A percentile compares a stretch with the other conserved stretches of the same genome.
Conservation (phyloP, 768 basidiomycete genomes). For the Kwoniella sp. region DNA sequence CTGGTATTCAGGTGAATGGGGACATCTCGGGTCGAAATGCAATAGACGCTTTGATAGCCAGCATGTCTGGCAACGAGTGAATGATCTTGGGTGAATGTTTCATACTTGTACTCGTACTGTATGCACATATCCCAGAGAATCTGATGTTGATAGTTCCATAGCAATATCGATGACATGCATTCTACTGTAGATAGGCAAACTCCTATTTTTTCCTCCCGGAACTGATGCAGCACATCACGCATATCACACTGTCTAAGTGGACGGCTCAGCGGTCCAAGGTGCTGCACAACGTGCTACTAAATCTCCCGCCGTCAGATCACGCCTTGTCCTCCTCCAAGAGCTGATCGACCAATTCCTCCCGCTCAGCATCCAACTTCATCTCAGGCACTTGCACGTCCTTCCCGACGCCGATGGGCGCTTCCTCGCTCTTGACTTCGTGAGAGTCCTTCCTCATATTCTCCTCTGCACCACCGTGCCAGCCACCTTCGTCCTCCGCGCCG, state of each 20-base stretch:
- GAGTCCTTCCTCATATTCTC: constrained; percentile 33
- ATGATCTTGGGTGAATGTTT: no score
- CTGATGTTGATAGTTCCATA: neutral
- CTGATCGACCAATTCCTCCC: constrained; percentile 35
- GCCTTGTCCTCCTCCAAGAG: constrained; percentile 40
- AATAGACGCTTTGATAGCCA: neutral
- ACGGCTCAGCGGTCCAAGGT: no score
- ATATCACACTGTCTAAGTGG: no score
- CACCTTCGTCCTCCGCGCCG: constrained; percentile 45
- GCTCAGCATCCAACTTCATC: constrained; percentile 44
- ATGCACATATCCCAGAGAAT: no score
- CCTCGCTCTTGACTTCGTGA: constrained; percentile 1
- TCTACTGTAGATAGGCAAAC: neutral
- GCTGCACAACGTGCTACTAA: no score
- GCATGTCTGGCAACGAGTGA: neutral
- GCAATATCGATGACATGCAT: neutral
- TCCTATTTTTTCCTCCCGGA: no score
- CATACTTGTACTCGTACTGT: no score
- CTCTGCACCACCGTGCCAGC: constrained; percentile 56
- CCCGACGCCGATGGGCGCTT: constrained; percentile 24
- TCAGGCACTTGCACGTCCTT: constrained; percentile 30
- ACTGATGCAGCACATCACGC: no score
- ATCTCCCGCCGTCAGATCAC: no score
- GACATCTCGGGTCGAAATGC: neutral
- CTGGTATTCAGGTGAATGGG: neutral